These are phyloP conservation scores for Microsporum ferrugineum DNA, from an alignment of 2,329 filamentous ascomycete genomes.

Conservation along the genomic window DNA sequence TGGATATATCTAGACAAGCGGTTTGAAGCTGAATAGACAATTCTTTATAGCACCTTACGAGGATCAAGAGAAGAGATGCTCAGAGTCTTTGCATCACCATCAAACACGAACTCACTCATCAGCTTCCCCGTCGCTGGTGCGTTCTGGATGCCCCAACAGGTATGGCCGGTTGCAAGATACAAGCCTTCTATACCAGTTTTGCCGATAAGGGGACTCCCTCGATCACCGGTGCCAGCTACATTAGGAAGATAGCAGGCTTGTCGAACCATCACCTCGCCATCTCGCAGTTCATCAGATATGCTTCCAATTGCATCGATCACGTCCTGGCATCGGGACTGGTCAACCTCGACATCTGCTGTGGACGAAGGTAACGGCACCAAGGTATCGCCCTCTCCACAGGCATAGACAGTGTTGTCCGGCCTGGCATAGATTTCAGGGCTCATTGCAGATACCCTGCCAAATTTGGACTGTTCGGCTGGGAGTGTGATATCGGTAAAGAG, in stretches of 20 bases:
- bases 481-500: conserved; percentile 74
- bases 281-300: conserved; percentile 47
- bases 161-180: conserved; percentile 78
- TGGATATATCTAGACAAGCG: background rate
- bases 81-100: conserved; percentile 58
- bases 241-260: conserved; percentile 93
- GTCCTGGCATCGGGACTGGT: conserved; percentile 68
- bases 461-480: conserved; percentile 47
- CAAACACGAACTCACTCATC: conserved; percentile 67
- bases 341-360: conserved; percentile 63
- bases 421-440: conserved; percentile 90
- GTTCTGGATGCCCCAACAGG: conserved; percentile 98
- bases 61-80: conserved; percentile 57
- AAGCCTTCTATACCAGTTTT: conserved; percentile 60
- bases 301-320: conserved; percentile 63
- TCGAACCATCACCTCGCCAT: conserved; percentile 57
- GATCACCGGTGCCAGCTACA: conserved; percentile 39
- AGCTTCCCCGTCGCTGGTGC: conserved; percentile 74
- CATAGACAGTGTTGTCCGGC: conserved; percentile 81
- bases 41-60: conserved; percentile 37
- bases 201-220: conserved; percentile 67
- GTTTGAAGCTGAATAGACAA: background rate
- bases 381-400: conserved; percentile 80
- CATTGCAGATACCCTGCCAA: conserved; percentile 47
- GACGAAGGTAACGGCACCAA: conserved; percentile 62